Evolutionary conservation across 345 rosid genomes (phyloP), one percentile per base, ranked within the genome.

Genomic region (Zanthoxylum bungeanum): DNA sequence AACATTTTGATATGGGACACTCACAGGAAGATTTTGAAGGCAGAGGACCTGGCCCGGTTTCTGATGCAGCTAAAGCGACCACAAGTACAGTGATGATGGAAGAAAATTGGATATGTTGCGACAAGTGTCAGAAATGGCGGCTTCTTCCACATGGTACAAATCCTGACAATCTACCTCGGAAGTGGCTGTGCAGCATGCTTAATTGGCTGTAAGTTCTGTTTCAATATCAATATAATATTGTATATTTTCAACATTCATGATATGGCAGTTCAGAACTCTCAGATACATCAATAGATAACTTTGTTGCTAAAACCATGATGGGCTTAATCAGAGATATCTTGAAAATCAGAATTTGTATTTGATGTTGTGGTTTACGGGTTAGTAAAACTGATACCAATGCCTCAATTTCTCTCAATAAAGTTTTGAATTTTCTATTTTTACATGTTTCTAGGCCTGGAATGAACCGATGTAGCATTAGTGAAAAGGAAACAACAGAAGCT

Each of bases 21-120:
- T 87, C 93, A 42, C 96, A 93, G 73, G 93, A 93, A 76, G 98
- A 93, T 80, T 96, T 96, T 66, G 97, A 96, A 90, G 99, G 98
- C 69, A 97, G 91, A 70, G 73, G 66, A 60, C 77, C 66, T 58
- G 82, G 74, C 55, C 71, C 78, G 30, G 67, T 78, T 57, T 75
- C 78, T 77, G 93, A 83, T 84, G 77, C 79, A 75, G 78, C 76
- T 73, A 80, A 74, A 49, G 66, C 73, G 56, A 64, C 84, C 58
- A 69, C 74, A 3, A 82, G 79, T 63, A 83, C 98, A 27, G 81
- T 83, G 66, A 53, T 85, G 68, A 82, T 83, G 79, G 42, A 85
- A 76, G 96, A 95, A 59, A 80, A 89, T 71, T 93, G 98, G 98
- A 96, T 96, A 71, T 70, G 80, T 59, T 96, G 99, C 77, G 98